Evolutionary conservation across 2,329 filamentous ascomycete species (phyloP), one percentile per base, ranked within the genome.

Genomic region (Aspergillus piperis): DNA sequence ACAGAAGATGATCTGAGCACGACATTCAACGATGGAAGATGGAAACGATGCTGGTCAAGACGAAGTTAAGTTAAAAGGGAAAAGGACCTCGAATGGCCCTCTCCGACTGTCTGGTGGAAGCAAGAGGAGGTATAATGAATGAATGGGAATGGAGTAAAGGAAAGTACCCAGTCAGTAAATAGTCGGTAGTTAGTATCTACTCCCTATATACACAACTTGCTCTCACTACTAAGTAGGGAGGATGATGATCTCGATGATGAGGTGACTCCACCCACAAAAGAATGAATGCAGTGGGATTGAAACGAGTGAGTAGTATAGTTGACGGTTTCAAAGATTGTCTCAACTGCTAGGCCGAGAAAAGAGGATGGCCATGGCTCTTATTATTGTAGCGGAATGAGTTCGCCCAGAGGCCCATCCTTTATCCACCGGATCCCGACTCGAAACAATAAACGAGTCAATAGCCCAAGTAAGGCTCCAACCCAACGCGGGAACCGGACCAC

Each of bases 1-100:
- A 61, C 65, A 59, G 54, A 32, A 44, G 32, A 50, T 58, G 63
- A 65, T 64, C 66, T 63, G 63, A 62, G 65, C 65, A 62, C 63
- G 62, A 65, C 65, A 66, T 66, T 60, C 63, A 63, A 49, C 11
- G 32, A 36, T 32, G 44, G 10, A 19, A 8, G 23, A 27, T n/a
- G 44, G 21, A 19, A 23, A 8, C 30, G 21, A 25, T 49, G 21
- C 11, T 27, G 25, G 44, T 49, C 41, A 21, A 44, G 15, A 25
- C 30, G 21, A 8, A 10, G 8, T 27, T 8, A 25, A 23, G 23
- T n/a, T 25, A 8, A 25, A 30, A 30, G 1, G 27, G 10, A 30
- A 49, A 23, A 32, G 11, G 25, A 36, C 11, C 32, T 36, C 32
- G 10, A 13, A 36, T 11, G 11, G 11, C 11, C 11, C 32, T 36